Percentiles rank a stretch among this genome's conserved stretches.
phyloP scores from a whole-genome alignment of 2,329 filamentous ascomycete species.

The Botrytis porri region DNA sequence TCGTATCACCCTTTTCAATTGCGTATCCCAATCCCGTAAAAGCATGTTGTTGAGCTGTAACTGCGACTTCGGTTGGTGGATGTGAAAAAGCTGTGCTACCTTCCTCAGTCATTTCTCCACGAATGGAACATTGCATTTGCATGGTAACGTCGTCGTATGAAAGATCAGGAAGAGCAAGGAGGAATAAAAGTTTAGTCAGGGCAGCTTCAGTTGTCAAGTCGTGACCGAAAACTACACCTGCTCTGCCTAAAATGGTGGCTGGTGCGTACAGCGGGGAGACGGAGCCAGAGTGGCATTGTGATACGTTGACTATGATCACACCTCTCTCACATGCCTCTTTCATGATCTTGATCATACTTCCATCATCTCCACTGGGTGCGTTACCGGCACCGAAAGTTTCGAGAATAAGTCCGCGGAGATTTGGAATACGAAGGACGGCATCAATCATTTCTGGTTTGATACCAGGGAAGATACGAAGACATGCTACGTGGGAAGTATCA shows the following conservation, averaged over 20 bases:
- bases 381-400: constrained; percentile 74
- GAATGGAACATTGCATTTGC: constrained; percentile 60
- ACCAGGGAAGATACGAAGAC: constrained; percentile 68
- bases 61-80: constrained; percentile 44
- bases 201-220: constrained; percentile 63
- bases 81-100: constrained; percentile 49
- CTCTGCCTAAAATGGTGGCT: constrained; percentile 59
- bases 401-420: constrained; percentile 63
- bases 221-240: constrained; percentile 66
- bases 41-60: constrained; percentile 49
- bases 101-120: constrained; percentile 61
- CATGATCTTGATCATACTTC: constrained; percentile 58
- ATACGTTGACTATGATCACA: constrained; percentile 70
- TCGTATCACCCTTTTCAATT: constrained; percentile 57
- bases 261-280: constrained; percentile 58
- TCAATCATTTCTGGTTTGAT: constrained; percentile 71
- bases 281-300: constrained; percentile 57
- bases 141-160: constrained; percentile 56
- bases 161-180: constrained; percentile 58
- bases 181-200: constrained; percentile 39
- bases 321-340: constrained; percentile 61
- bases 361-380: constrained; percentile 61
- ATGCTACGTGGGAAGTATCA: constrained; percentile 65
- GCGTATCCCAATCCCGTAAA: constrained; percentile 62
- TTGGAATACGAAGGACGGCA: constrained; percentile 59